Evolutionary conservation across 2,329 filamentous ascomycete species (phyloP), one percentile per base, ranked within the genome.

Genomic region (Fusarium acutatum): DNA sequence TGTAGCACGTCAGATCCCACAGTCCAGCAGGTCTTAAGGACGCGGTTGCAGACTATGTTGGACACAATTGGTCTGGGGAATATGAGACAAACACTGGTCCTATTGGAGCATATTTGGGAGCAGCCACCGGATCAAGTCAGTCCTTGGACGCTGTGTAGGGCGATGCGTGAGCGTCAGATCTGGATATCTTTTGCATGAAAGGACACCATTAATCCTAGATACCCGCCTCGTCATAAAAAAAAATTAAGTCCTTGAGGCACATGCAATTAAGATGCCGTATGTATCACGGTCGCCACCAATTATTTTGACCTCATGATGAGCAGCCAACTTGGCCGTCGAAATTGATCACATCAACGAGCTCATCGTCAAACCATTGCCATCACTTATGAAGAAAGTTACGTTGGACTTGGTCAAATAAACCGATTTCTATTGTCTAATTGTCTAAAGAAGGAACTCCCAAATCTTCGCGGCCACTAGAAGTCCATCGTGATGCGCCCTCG

Each of bases 141-240:
- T 8, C 85, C 85, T 4, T 87, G 85, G 85, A 82, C 79, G 50
- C 78, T 87, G 30, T 84, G 81, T 54, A 80, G 79, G 17, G 81
- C 82, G n/a, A 86, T 87, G 84, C 81, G 84, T 38, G 79, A 84
- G 32, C 80, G 83, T 41, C 82, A 85, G 64, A 85, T 86, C 37
- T 85, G 83, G 84, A 86, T 86, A 44, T 86, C 85, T 6, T 86
- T 86, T 78, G 85, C 85, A 26, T 86, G 74, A 79, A 43, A 57
- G 24, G 47, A 71, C 53, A 60, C 26, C 44, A 38, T 40, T 32
- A 50, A 57, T 46, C 24, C 20, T 58, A 52, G 66, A 71, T 71
- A 67, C 60, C 60, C 40, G 63, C 60, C 50, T 73, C 62, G 35
- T n/a, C 41, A 43, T 44, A n/a, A 34, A 56, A n/a, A n/a, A n/a